These are phyloP conservation scores for Dryas integrifolia DNA, from an alignment of 331 rosid species.

Conservation along the genomic window DNA sequence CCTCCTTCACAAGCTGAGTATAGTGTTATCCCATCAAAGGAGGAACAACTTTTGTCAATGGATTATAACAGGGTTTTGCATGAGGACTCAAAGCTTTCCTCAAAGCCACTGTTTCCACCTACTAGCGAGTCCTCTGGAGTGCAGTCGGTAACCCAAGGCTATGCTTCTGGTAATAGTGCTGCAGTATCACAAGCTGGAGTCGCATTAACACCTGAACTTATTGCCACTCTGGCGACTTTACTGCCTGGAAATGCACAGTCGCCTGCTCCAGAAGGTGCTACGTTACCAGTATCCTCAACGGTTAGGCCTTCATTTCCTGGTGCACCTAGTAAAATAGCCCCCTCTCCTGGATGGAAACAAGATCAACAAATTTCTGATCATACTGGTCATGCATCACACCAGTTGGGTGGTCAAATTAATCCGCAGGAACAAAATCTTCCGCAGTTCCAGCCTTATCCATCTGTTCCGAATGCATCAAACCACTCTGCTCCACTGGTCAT, in stretches of 20 bases:
- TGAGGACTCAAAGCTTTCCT: constrained; percentile 59
- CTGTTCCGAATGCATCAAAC: constrained; percentile 44
- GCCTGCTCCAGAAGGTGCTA: constrained; percentile 50
- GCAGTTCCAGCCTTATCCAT: constrained; percentile 67
- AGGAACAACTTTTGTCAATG: constrained; percentile 51
- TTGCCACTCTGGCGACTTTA: constrained; percentile 72
- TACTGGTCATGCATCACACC: constrained; percentile 52
- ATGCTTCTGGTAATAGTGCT: constrained; percentile 38
- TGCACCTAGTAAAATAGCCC: constrained; percentile 38
- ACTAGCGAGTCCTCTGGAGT: constrained; percentile 42
- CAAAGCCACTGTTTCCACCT: constrained; percentile 43
- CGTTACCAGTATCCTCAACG: constrained; percentile 40
- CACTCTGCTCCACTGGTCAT: constrained; percentile 42
- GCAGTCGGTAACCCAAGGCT: constrained; percentile 54
- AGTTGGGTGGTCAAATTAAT: constrained; percentile 54
- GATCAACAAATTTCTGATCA: constrained; percentile 60
- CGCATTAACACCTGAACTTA: constrained; percentile 83
- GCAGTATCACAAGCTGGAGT: constrained; percentile 69
- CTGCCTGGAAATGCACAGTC: constrained; percentile 66
- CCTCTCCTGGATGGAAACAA: constrained; percentile 63
- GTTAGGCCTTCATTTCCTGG: constrained; percentile 52
- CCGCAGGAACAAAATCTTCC: constrained; percentile 39
- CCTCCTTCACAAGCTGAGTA: constrained; percentile 55
- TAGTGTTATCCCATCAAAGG: constrained; percentile 43
- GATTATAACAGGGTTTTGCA: constrained; percentile 56